A percentile compares a stretch with the other conserved stretches of the same genome.
Evolutionary conservation across 192 early-diverging fungal species (phyloP).

Genomic region (Funneliformis mosseae): DNA sequence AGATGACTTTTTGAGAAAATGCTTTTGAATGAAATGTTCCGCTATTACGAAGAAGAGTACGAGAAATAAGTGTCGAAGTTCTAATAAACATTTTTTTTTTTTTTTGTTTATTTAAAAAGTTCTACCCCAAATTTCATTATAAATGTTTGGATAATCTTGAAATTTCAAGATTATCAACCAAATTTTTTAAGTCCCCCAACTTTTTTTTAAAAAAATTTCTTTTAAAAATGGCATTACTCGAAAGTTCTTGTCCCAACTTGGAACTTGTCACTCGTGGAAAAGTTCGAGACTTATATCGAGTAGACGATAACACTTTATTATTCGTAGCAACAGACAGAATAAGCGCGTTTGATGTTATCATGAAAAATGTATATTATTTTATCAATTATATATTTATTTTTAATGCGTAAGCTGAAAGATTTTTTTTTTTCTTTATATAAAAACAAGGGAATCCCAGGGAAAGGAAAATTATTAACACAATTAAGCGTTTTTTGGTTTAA

Average conservation of each 20-base stretch:
- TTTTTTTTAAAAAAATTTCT: neutral
- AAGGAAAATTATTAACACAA: constrained; percentile 97
- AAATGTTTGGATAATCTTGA: neutral
- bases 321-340: constrained; percentile 99
- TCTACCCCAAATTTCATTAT: no score
- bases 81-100: neutral
- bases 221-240: constrained; percentile 47
- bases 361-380: constrained; percentile 81
- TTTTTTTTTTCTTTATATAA: neutral
- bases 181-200: no score
- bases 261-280: constrained; percentile 93
- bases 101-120: neutral
- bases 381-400: constrained; percentile 7
- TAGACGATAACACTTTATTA: constrained; percentile 83
- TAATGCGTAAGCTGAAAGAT: neutral
- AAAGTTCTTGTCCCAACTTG: constrained; percentile 87
- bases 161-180: neutral
- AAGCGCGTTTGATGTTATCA: constrained; percentile 97
- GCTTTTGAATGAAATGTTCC: neutral
- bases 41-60: neutral
- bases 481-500: constrained; percentile 97
- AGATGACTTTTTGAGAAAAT: neutral
- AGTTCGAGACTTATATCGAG: constrained; percentile 95
- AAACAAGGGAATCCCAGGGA: constrained; percentile 84
- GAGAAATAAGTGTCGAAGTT: neutral